Evolutionary conservation across 2,329 filamentous ascomycete genomes (phyloP).

Genomic region (Aspergillus arachidicola): DNA sequence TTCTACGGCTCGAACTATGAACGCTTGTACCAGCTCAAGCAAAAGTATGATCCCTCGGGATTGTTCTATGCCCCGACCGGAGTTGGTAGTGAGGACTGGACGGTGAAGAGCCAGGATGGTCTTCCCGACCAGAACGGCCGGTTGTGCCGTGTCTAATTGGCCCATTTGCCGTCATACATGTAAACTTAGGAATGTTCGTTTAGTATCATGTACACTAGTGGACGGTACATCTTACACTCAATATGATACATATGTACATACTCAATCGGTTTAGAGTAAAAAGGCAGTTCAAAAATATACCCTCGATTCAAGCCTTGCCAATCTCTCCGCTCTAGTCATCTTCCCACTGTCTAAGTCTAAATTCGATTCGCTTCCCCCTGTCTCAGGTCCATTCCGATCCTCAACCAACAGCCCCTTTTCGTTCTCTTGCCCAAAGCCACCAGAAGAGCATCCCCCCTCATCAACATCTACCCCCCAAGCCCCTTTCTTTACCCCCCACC

Average conservation of each 20-base stretch:
- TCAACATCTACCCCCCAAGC: not conserved
- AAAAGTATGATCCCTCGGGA: conserved; percentile 52
- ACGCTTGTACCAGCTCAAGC: conserved; percentile 47
- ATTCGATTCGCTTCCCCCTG: not conserved
- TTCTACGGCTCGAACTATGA: conserved; percentile 35
- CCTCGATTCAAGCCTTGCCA: conserved; percentile 1
- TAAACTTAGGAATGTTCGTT: not conserved
- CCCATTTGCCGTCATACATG: not conserved
- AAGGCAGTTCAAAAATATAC: conserved; percentile 5
- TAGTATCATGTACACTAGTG: not conserved
- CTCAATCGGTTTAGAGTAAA: not conserved
- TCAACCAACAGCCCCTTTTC: not conserved
- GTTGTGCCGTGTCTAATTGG: conserved; percentile 37
- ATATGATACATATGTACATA: not conserved
- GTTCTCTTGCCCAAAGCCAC: not conserved
- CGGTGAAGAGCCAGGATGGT: conserved; percentile 34
- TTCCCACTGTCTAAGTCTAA: not conserved
- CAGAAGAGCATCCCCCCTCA: not conserved
- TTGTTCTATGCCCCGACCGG: conserved; percentile 55
- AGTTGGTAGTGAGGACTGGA: conserved; percentile 59
- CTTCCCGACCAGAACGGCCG: conserved; percentile 41
- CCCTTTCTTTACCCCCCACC: conserved; percentile 4
- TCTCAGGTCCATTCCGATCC: not conserved
- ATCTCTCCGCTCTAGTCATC: conserved; percentile 4
- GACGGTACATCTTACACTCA: not conserved